Base-by-base conservation (phyloP, 495 filamentous ascomycete species). In the Annulohypoxylon stygium region DNA sequence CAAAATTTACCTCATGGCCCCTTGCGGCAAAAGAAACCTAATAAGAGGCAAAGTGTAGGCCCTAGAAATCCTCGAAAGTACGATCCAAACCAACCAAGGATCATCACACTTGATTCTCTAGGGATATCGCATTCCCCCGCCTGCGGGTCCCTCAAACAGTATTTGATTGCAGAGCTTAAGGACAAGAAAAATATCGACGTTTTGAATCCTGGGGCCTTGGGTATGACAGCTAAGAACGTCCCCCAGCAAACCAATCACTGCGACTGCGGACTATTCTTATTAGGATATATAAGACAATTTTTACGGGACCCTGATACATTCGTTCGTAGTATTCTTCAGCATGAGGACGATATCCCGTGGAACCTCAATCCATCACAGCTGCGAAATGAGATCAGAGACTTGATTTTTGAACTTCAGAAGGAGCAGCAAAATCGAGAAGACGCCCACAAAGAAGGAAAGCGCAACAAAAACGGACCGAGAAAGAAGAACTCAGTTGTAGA, bases 91-190 rank as follows among this genome's bases (percentile, higher is more conserved):
- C 80, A 84, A 50, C 89, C 93, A 5, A 86, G 86, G 23, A 97
- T 99, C 64, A 90, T 99, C 71, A 94, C 93, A 0, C 88, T 99
- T 14, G 96, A 99, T 80, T 98, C 96, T 0, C 83, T 99, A 33
- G 90, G 89, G 41, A 41, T 75, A 16, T 11, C 78, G 0, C 95
- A 94, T 75, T 82, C 86, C 0, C 77, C 81, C 2, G 90, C 93
- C 2, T 86, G 91, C 47, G 84, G 75, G 39, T 83, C 86, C 37
- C 86, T 99, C 8, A 93, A 91, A 66, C 87, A 93, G 5, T 99
- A 97, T 81, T 82, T 98, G 23, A 76, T 83, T 25, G 84, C 84
- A 47, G 96, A 98, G 83, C 90, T 91, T 2, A 82, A 84, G 62
- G 83, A 88, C 16, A 97, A 95, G 81, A 87, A 86, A 45, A 86